Base-by-base conservation (phyloP, 495 filamentous ascomycete genomes). In the Pseudomonodictys pantanalensis region DNA sequence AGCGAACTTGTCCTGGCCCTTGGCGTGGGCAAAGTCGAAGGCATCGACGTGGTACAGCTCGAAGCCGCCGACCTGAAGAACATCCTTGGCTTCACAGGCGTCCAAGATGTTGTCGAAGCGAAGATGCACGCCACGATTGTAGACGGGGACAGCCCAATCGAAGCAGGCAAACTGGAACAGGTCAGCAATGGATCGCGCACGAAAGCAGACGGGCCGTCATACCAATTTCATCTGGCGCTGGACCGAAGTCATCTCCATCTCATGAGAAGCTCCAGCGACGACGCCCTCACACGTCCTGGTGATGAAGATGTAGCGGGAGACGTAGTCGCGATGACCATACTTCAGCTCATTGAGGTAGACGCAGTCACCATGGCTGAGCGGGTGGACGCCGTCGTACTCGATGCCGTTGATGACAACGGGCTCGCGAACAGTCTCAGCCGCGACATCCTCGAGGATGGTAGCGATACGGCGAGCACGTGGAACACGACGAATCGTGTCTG, bases 91-190 rank as follows among this genome's bases (percentile, higher is more conserved):
- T 23, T 56, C 45, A 11, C 28, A 45, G n/a, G 44, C 43, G 9
- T 62, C 44, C 17, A 23, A 22, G 18, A 52, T 23, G 26, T 35
- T 52, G 59, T 62, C 59, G 52, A 62, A 62, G 22, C 39, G 43
- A 30, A 62, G 38, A 25, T 30, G 44, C 15, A 61, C 24, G 23
- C 28, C 39, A n/a, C 51, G 41, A 29, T 39, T 28, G 29, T 52
- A 25, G 1, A 61, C 12, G 7, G 50, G 58, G 28, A 61, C 42
- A 15, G 25, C 12, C 23, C 6, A 2, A 8, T 15, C 12, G 23
- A 55, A 61, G 29, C 12, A 6, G 6, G 3, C 2, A 28, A 52
- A 60, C 56, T 60, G 33, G 42, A 35, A 2, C 15, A 18, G 17
- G 55, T 58, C 45, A 58, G 49, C 33, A 38, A 17, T 6, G 29